These are phyloP conservation scores for Zygosaccharomyces pseudorouxii DNA, from an alignment of 805 yeast genomes.

Conservation along the genomic window DNA sequence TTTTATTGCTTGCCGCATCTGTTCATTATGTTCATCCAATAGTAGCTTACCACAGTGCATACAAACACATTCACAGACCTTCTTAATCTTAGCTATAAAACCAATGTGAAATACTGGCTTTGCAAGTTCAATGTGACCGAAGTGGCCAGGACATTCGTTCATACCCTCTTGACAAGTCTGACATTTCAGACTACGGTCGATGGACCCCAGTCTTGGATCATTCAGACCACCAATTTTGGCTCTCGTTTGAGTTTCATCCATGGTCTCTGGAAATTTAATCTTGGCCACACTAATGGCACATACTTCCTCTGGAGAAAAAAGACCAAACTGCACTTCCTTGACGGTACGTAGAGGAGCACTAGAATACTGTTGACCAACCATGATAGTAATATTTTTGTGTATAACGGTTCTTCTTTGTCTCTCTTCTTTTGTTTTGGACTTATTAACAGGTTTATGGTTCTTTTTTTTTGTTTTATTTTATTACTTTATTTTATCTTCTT, in stretches of 20 bases:
- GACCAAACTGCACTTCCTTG: conserved; percentile 97
- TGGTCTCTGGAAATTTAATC: conserved; percentile 98
- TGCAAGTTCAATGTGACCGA: conserved; percentile 97
- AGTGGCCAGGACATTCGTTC: conserved; percentile 99
- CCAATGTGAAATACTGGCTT: conserved; percentile 99
- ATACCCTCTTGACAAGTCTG: conserved; percentile 99
- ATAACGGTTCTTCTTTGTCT: conserved; percentile 6
- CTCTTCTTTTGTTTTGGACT: background rate
- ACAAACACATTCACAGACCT: conserved; percentile 93
- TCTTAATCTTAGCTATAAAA: conserved; percentile 87
- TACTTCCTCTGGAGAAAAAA: conserved; percentile 94
- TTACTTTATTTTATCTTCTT: background rate
- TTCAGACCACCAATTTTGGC: conserved; percentile 96
- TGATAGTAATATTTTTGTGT: conserved; percentile 15
- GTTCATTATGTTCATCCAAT: conserved; percentile 64
- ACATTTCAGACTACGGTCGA: conserved; percentile 95
- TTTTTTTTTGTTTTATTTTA: conserved; percentile 1
- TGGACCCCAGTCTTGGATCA: conserved; percentile 95
- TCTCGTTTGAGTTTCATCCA: conserved; percentile 93
- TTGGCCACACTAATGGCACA: conserved; percentile 97
- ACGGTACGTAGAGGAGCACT: conserved; percentile 98
- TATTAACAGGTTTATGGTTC: conserved; percentile 3
- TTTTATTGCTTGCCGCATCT: conserved; percentile 81
- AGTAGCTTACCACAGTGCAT: conserved; percentile 97
- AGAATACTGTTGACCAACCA: conserved; percentile 77